Base-by-base conservation (phyloP, 2,329 filamentous ascomycete genomes). In the Incumbomyces lentus region DNA sequence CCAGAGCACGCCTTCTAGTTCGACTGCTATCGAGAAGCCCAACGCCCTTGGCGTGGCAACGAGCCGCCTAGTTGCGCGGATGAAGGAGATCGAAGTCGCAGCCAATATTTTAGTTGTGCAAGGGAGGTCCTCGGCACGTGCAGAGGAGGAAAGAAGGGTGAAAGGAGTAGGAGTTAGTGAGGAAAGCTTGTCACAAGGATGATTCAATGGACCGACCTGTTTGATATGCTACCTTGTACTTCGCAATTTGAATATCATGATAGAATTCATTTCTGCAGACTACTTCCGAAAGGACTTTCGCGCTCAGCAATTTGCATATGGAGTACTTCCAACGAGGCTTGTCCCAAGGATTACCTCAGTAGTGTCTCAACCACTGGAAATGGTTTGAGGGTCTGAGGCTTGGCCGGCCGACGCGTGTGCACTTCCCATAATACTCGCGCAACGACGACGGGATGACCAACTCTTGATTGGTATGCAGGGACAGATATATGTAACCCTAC, bases 101-200 rank as follows among this genome's bases (percentile, higher is more conserved):
- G 37, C 36, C 22, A 46, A 40, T 34, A 3, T 46, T 6, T 22
- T 46, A 26, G 44, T 46, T 17, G 44, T 46, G 12, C 44, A 46
- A 17, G 36, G 8, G 8, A 46, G 16, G 33, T 13, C 4, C 14
- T 16, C 31, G 7, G 17, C 29, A 26, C 22, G 22, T 4, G 22
- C 22, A 26, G 5, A 35, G 16, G 16, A 18, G 33, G 12, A 16
- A 18, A 4, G 8, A 26, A 16, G 18, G 18, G 33, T 8, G 13
- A 30, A 38, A 31, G 33, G 17, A 37, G 33, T 3, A 6, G 34
- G 16, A 16, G 19, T 14, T 31, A 45, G 42, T 45, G 31, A 45
- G 19, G 42, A 45, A n/a, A 38, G 42, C 29, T 38, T 45, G 39
- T 11, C 8, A 10, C 12, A 10, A 14, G 18, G 39, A 41, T 41